Percentiles rank a stretch among this genome's conserved stretches.
Evolutionary conservation across 768 basidiomycete species (phyloP).

Genomic region (Macrolepiota dolichaula): DNA sequence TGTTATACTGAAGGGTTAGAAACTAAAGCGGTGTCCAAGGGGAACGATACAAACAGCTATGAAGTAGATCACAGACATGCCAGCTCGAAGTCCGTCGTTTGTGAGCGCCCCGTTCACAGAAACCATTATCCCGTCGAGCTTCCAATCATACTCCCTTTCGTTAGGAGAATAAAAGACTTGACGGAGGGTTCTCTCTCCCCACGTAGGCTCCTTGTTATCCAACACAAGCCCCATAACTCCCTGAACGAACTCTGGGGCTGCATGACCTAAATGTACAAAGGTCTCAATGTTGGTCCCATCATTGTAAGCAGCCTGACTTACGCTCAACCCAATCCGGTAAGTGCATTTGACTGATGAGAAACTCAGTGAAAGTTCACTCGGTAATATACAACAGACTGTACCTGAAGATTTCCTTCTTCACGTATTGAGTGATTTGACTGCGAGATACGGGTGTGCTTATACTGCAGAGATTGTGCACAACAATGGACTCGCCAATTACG

Average conservation of each 20-base stretch:
- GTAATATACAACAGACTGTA: neutral
- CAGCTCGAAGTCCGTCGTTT: neutral
- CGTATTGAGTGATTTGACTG: neutral
- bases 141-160: neutral
- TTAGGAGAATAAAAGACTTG: neutral
- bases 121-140: neutral
- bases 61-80: neutral
- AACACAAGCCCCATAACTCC: neutral
- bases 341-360: neutral
- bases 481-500: neutral
- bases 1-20: neutral
- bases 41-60: neutral
- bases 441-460: neutral
- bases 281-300: neutral
- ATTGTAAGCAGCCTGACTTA: neutral
- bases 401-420: neutral
- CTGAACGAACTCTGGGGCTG: neutral
- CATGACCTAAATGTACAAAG: neutral
- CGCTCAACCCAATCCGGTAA: neutral
- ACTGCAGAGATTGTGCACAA: neutral
- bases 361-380: neutral
- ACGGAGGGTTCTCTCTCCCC: neutral
- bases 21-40: neutral
- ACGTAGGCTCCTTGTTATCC: neutral
- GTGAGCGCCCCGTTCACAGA: neutral